Conservation (phyloP, 306 rosid genomes). For the Hippophae tibetana region DNA sequence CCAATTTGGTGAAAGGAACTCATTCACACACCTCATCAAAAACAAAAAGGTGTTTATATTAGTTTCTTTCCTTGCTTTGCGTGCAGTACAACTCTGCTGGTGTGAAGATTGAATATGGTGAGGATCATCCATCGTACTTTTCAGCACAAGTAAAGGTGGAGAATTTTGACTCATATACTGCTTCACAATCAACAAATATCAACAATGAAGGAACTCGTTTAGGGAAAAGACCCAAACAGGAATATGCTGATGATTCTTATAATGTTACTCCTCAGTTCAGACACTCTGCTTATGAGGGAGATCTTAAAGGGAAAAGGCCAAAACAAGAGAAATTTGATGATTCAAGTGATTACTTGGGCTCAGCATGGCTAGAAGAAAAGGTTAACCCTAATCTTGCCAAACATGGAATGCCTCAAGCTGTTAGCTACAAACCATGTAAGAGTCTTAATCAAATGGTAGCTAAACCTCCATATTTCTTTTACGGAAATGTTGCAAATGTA, state of each 20-base stretch:
- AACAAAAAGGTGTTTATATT: no score
- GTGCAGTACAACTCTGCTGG: conserved; percentile 16
- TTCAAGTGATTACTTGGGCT: conserved; percentile 25
- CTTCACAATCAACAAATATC: conserved; percentile 9
- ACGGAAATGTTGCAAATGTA: conserved; percentile 47
- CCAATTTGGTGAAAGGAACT: no score
- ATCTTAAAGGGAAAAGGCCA: conserved; percentile 40
- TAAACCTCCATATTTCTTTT: conserved; percentile 73
- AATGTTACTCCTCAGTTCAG: conserved; percentile 31
- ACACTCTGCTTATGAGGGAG: conserved; percentile 23
- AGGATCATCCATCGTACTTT: conserved; percentile 15
- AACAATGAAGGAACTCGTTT: not conserved
- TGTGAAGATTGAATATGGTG: conserved; percentile 29
- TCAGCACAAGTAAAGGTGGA: conserved; percentile 41
- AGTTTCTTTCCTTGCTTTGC: not conserved
- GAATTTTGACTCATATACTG: conserved; percentile 16
- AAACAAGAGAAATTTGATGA: conserved; percentile 53
- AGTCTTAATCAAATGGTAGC: conserved; percentile 31
- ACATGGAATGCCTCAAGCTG: conserved; percentile 21
- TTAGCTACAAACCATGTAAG: conserved; percentile 35
- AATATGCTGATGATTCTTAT: conserved; percentile 4
- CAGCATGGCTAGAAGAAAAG: conserved; percentile 47
- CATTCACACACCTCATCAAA: no score
- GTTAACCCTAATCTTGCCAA: conserved; percentile 27
- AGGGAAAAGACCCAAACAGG: conserved; percentile 25